Evolutionary conservation across 1,284 basidiomycete genomes (phyloP).

Genomic region (Marasmius fiardii): DNA sequence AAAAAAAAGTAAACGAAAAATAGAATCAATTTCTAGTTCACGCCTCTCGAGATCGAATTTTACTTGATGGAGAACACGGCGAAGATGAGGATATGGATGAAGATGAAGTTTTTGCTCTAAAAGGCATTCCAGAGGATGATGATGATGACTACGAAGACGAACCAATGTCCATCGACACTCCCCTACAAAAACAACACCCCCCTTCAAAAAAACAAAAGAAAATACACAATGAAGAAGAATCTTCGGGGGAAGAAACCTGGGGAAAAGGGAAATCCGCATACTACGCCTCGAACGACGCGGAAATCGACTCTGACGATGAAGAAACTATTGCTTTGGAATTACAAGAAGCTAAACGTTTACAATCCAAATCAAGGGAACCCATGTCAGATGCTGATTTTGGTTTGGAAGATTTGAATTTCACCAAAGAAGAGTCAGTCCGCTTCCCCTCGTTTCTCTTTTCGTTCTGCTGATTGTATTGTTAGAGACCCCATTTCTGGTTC

Average conservation of each 20-base stretch:
- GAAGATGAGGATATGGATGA: conserved; percentile 44
- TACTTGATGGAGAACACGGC: conserved; percentile 58
- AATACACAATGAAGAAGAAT: conserved; percentile 59
- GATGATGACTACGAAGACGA: conserved; percentile 47
- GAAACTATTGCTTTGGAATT: conserved; percentile 86
- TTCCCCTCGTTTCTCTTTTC: no score
- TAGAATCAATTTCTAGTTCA: conserved; percentile 50
- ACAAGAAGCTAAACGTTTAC: conserved; percentile 81
- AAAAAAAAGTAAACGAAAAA: conserved; percentile 5
- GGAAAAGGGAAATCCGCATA: conserved; percentile 76
- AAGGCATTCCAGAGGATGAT: conserved; percentile 46
- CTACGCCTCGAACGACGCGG: conserved; percentile 80
- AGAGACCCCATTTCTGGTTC: conserved; percentile 29
- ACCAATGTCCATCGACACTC: conserved; percentile 18
- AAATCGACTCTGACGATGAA: conserved; percentile 81
- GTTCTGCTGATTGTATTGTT: conserved; percentile 22
- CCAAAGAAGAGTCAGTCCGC: conserved; percentile 40
- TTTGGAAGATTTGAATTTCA: conserved; percentile 66
- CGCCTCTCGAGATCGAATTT: conserved; percentile 70
- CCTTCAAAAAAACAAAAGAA: no score
- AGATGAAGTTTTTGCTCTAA: conserved; percentile 74
- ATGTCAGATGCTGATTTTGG: conserved; percentile 86
- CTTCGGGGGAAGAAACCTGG: conserved; percentile 68
- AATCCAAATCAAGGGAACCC: conserved; percentile 69
- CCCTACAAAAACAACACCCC: no score